These are phyloP conservation scores for Lentinula boryana DNA, from an alignment of 768 basidiomycete genomes.

Conservation along the genomic window DNA sequence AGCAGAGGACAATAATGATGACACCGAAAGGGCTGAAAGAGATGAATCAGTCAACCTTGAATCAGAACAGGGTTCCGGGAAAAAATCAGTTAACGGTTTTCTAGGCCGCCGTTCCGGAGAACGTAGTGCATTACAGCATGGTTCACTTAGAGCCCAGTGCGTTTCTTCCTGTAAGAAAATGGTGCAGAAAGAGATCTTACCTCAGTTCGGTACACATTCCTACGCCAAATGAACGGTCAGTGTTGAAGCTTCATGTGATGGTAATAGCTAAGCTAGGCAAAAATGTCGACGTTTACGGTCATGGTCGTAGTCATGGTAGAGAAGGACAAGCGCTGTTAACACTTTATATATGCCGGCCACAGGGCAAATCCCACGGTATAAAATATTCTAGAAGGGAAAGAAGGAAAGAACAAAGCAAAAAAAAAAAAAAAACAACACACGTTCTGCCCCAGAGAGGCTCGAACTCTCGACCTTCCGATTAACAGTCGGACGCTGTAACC, in stretches of 20 bases:
- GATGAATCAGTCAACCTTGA: not conserved
- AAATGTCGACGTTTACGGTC: no score
- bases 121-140: conserved; percentile 42
- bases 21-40: not conserved
- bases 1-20: not conserved
- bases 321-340: no score
- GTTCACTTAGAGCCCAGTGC: conserved; percentile 55
- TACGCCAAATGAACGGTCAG: no score
- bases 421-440: not conserved
- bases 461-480: conserved; percentile 71
- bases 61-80: not conserved
- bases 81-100: conserved; percentile 41
- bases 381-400: not conserved
- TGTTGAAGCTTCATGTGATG: no score
- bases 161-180: conserved; percentile 33
- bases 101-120: conserved; percentile 43
- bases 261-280: no score
- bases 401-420: not conserved
- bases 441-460: conserved; percentile 56
- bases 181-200: not conserved
- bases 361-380: not conserved
- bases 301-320: no score
- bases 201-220: not conserved
- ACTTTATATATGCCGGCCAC: not conserved
- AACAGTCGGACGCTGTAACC: conserved; percentile 78